These are phyloP conservation scores for Lactarius pseudohatsudake DNA, from an alignment of 768 basidiomycete species.

Conservation along the genomic window DNA sequence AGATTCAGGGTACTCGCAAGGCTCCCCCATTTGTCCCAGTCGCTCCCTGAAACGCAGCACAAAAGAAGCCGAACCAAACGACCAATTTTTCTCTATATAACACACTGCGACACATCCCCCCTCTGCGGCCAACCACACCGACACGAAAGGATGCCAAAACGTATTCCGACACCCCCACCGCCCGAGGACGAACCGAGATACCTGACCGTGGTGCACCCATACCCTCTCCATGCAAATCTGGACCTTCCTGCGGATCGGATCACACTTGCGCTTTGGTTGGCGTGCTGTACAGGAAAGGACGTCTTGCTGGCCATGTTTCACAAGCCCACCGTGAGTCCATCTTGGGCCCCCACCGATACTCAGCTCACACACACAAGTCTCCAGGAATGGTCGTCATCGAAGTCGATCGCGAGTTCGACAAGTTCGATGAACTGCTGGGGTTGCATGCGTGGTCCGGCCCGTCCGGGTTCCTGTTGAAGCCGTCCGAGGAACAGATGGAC, in stretches of 20 bases:
- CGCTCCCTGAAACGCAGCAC: neutral
- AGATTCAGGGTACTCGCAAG: neutral
- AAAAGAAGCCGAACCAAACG: too few species aligned
- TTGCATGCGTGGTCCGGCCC: constrained; percentile 47
- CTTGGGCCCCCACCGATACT: neutral
- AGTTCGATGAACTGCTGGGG: constrained; percentile 42
- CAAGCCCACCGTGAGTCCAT: constrained; percentile 44
- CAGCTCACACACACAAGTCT: constrained; percentile 35
- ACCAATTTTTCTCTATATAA: too few species aligned
- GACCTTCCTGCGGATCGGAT: constrained; percentile 39
- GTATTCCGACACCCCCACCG: constrained; percentile 43
- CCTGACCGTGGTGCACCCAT: constrained; percentile 46
- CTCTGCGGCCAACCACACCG: too few species aligned
- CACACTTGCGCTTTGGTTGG: constrained; percentile 45
- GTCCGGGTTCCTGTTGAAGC: constrained; percentile 38
- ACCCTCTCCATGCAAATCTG: constrained; percentile 45
- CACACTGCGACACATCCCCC: too few species aligned
- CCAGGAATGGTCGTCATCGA: constrained; percentile 49
- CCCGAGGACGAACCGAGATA: constrained; percentile 46
- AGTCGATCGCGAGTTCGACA: constrained; percentile 35
- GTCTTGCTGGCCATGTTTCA: constrained; percentile 40
- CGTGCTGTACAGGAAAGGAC: constrained; percentile 39
- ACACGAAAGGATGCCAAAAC: constrained; percentile 41
- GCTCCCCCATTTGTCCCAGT: neutral
- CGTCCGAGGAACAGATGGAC: constrained; percentile 35